A percentile compares a stretch with the other conserved stretches of the same genome.
Evolutionary conservation across 495 filamentous ascomycete genomes (phyloP).

Genomic region (Parathielavia appendiculata): DNA sequence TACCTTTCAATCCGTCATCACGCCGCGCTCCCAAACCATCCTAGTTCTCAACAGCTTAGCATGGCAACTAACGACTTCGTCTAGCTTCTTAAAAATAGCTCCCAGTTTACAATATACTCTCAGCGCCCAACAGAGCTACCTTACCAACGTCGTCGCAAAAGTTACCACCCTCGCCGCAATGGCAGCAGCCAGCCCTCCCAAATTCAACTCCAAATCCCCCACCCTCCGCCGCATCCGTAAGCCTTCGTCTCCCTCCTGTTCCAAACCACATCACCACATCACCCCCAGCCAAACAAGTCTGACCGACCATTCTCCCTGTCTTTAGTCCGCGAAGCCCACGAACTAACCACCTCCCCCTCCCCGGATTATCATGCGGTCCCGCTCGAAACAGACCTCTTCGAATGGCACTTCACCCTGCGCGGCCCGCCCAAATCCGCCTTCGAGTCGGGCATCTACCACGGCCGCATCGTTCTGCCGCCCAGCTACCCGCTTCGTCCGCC

Average conservation of each 20-base stretch:
- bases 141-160: too few species aligned
- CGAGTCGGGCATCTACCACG: conserved; percentile 81
- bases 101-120: too few species aligned
- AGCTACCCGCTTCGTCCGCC: conserved; percentile 87
- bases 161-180: conserved; percentile 1
- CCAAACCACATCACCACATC: conserved; percentile 2
- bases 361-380: conserved; percentile 78
- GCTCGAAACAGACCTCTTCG: conserved; percentile 83
- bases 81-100: too few species aligned
- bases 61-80: too few species aligned
- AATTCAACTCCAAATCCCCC: conserved; percentile 71
- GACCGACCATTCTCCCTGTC: conserved; percentile 24
- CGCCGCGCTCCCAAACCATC: too few species aligned
- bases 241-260: conserved; percentile 17
- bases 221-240: conserved; percentile 74
- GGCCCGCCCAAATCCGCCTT: conserved; percentile 82
- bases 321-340: conserved; percentile 74
- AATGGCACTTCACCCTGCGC: conserved; percentile 98
- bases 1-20: too few species aligned
- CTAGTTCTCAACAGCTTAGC: too few species aligned
- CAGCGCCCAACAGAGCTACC: too few species aligned
- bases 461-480: conserved; percentile 84
- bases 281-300: conserved; percentile 22
- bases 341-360: conserved; percentile 70
- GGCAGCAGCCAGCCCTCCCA: conserved; percentile 29